These are phyloP conservation scores for Cryptococcus sp. DNA, from an alignment of 1,284 basidiomycete genomes.

Conservation along the genomic window DNA sequence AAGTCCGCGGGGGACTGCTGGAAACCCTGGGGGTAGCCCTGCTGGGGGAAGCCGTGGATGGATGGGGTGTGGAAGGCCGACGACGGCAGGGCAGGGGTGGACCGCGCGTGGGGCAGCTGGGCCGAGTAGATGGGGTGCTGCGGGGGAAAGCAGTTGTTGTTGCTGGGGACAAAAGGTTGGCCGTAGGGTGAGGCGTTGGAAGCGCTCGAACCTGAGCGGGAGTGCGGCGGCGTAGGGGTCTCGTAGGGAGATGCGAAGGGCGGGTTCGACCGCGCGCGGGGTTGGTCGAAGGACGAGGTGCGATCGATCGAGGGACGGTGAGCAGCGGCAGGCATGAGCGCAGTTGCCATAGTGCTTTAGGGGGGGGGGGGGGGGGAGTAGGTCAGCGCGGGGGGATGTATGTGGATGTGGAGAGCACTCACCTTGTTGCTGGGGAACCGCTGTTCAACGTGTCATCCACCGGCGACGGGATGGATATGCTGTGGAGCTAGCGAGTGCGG, in stretches of 20 bases:
- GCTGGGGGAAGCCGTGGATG: constrained; percentile 21
- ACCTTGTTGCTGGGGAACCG: not conserved
- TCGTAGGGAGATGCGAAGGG: constrained; percentile 29
- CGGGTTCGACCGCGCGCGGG: constrained; percentile 28
- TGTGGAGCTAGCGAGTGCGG: not conserved
- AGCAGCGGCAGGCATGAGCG: constrained; percentile 32
- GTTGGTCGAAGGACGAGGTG: constrained; percentile 40
- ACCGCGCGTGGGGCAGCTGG: constrained; percentile 23
- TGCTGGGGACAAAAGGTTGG: constrained; percentile 16
- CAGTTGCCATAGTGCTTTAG: constrained; percentile 40
- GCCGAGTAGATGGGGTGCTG: constrained; percentile 20
- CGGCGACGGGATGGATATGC: not conserved
- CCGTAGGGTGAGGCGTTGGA: constrained; percentile 23
- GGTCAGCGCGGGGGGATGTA: not conserved
- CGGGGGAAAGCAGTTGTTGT: constrained; percentile 11
- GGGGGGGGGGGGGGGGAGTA: not conserved
- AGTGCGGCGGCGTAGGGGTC: constrained; percentile 22
- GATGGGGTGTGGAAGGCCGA: constrained; percentile 36
- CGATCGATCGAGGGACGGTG: constrained; percentile 47
- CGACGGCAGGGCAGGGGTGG: constrained; percentile 26
- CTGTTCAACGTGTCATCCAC: not conserved
- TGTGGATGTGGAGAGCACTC: not conserved
- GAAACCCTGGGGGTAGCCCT: constrained; percentile 32
- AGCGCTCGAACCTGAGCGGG: constrained; percentile 21
- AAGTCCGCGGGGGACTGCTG: constrained; percentile 41